These are phyloP conservation scores for Pythium sukuiense DNA, from an alignment of 352 stramenopile species.

Conservation along the genomic window DNA sequence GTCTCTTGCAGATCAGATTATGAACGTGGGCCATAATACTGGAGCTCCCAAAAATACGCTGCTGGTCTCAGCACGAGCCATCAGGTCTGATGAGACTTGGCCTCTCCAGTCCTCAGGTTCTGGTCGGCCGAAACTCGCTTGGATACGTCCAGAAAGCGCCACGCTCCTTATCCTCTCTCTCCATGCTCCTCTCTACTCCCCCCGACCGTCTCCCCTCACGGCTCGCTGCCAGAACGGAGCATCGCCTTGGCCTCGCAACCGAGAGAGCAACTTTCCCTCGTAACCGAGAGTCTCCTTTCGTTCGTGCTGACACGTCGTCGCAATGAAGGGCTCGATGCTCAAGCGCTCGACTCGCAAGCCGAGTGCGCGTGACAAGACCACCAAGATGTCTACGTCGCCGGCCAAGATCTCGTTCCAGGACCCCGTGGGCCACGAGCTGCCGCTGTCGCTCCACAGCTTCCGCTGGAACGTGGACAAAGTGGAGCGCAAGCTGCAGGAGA, in stretches of 20 bases:
- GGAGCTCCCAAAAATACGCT: too few species aligned
- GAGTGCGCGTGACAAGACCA: conserved; percentile 14
- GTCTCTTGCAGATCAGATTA: too few species aligned
- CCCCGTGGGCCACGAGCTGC: conserved; percentile 56
- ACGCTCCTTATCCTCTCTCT: background rate
- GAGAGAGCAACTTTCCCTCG: conserved; percentile 2
- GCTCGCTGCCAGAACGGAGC: background rate
- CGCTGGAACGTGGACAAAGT: conserved; percentile 81
- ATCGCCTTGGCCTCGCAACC: background rate
- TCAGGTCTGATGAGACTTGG: too few species aligned
- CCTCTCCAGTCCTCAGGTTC: background rate
- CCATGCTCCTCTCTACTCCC: background rate
- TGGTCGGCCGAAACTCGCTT: background rate
- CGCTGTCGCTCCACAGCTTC: conserved; percentile 65
- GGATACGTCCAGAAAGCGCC: background rate
- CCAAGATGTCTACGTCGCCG: conserved; percentile 32
- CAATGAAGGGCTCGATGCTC: conserved; percentile 34
- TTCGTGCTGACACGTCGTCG: background rate
- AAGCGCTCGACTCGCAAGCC: conserved; percentile 28
- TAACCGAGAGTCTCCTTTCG: background rate
- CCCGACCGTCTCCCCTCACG: background rate
- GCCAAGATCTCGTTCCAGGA: conserved; percentile 64
- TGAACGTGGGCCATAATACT: too few species aligned
- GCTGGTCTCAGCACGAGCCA: too few species aligned
- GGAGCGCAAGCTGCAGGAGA: conserved; percentile 80